Evolutionary conservation across 2,329 filamentous ascomycete genomes (phyloP), one percentile per base, ranked within the genome.

Genomic region (Cladorrhinum sp.): DNA sequence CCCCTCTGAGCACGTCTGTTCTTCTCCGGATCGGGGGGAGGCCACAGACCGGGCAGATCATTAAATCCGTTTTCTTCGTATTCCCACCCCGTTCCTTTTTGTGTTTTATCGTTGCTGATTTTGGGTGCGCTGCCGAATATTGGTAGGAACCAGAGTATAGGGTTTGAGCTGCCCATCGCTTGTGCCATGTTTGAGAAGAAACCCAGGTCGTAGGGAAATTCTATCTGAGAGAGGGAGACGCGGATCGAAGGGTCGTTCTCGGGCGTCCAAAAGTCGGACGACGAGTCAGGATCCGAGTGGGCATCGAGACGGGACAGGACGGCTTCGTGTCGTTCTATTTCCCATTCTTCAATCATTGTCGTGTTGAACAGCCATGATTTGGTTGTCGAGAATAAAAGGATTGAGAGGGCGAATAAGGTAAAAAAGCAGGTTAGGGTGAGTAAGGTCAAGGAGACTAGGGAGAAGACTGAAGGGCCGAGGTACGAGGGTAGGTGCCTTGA

Each of bases 261-360:
- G 8, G 65, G 67, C 50, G 68, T 69, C 29, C 64, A 66, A 41
- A 63, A 66, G n/a, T 36, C 27, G 12, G 22, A 23, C 8, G 52
- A 54, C 12, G 50, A 25, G 25, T n/a, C n/a, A n/a, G n/a, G 29
- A 18, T 23, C 41, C 32, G 32, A 55, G 20, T 64, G 64, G 10
- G 67, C 68, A 4, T 79, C 75, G 27, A 64, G 45, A 18, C 82
- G 77, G 22, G 78, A 75, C 23, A 86, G 74, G 1, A 86, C 72
- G 8, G 82, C 77, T 64, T 85, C 82, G 72, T 89, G 86, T 0
- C 85, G 78, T 65, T 89, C 85, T 51, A 85, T 73, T 70, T 89
- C 90, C 90, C 90, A 93, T 62, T 82, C 81, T 74, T 96, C 91
- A 68, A 96, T 95, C 72, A 90, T 91, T 23, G 90, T 93, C 16